Base-by-base conservation (phyloP, 1,284 basidiomycete genomes). In the Ustilago esculenta region DNA sequence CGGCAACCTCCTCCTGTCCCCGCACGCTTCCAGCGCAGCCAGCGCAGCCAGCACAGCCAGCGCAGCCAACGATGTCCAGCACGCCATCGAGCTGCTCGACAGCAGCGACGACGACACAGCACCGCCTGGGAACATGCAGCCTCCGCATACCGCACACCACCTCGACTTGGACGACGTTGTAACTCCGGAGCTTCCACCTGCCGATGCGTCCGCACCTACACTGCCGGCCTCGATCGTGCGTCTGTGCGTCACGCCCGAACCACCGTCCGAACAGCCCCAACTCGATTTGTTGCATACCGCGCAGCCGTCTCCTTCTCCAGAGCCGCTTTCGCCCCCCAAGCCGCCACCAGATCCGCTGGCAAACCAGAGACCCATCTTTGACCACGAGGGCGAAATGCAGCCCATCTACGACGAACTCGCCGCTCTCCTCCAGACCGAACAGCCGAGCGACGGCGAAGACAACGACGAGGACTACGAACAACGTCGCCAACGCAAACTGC, bases 381-480 rank as follows among this genome's bases (percentile, higher is more conserved):
- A 60, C 18, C 43, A 67, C 11, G 64, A 67, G 25, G 41, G 55
- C 14, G 43, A 60, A n/a, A 40, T 66, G 42, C 46, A 55, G 20
- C 50, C 42, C 15, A 34, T 57, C 21, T 66, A 66, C 18, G 60
- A 69, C 18, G 44, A 63, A 18, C 46, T 64, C 42, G 58, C 49
- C 10, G 51, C 47, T 0, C 53, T 63, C 4, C 54, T 68, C 37
- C 58, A 63, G 11, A 52, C 58, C 18, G 55, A 57, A 20, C 48
- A 53, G 12, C 45, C 21, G 3, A 56, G 51, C 44, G 60, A 59
- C 20, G 29, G 29, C 14, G 66, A 56, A 12, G 55, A 59, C 8
- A 55, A 64, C 14, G 54, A 64, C n/a, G 65, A 72, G 32, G 34
- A 52, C 18, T 72, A 72, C 49, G 70, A 72, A 33, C 34, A 60